These are phyloP conservation scores for Parathielavia hyrcaniae DNA, from an alignment of 495 filamentous ascomycete genomes.

Conservation along the genomic window DNA sequence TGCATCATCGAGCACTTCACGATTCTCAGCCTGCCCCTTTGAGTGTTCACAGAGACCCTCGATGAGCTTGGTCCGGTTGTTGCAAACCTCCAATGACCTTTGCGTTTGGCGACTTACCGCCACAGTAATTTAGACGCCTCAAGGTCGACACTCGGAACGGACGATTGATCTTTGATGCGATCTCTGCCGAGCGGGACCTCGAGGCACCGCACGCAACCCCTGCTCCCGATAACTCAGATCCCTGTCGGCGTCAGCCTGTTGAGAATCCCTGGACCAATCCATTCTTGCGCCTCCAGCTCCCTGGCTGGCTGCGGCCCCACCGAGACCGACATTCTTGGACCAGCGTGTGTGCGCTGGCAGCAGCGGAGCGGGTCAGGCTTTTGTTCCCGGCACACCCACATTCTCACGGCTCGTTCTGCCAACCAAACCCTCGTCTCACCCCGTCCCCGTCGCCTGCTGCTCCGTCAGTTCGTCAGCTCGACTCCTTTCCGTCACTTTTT, in stretches of 20 bases:
- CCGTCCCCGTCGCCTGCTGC: conserved; percentile 7
- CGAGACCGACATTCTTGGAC: conserved; percentile 28
- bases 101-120: no score
- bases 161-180: no score
- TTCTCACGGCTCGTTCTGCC: conserved; percentile 4
- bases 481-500: conserved; percentile 9
- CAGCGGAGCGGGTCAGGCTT: conserved; percentile 20
- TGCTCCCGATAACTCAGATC: conserved; percentile 24
- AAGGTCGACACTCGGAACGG: no score
- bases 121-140: no score
- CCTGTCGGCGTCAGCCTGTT: conserved; percentile 29
- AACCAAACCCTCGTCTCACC: conserved; percentile 16
- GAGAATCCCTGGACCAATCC: conserved; percentile 25
- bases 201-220: conserved; percentile 12
- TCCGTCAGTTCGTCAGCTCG: conserved; percentile 7
- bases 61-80: no score
- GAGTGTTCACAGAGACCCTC: no score
- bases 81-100: no score
- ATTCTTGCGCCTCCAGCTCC: conserved; percentile 19
- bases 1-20: no score
- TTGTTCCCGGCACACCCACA: conserved; percentile 19
- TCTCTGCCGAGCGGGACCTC: conserved; percentile 3
- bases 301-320: conserved; percentile 26
- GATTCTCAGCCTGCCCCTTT: no score
- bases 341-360: conserved; percentile 34